These are phyloP conservation scores for Clavispora asparagi DNA, from an alignment of 805 yeast species.

Conservation along the genomic window DNA sequence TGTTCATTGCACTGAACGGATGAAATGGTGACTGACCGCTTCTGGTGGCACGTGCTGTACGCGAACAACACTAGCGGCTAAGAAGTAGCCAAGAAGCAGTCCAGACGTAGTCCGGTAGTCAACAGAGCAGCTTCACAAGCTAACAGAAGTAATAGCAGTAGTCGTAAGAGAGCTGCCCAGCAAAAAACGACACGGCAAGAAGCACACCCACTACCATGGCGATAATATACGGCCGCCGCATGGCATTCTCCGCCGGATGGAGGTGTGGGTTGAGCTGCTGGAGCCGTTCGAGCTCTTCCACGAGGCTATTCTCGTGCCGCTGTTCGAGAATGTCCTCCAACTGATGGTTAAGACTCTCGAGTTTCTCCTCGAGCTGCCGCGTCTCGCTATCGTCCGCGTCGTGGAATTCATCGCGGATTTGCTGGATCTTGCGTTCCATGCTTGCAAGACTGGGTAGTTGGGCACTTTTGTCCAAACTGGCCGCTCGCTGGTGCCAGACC, in stretches of 20 bases:
- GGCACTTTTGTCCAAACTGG: constrained; percentile 1
- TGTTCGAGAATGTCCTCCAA: constrained; percentile 7
- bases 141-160: constrained; percentile 39
- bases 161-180: constrained; percentile 30
- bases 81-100: too few relatives aligned
- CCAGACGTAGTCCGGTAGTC: too few relatives aligned
- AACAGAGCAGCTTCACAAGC: too few relatives aligned
- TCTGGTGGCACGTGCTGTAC: too few relatives aligned
- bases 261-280: constrained; percentile 7
- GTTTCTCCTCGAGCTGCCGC: constrained; percentile 1
- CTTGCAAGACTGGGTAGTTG: not conserved
- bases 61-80: too few relatives aligned
- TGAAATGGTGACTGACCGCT: too few relatives aligned
- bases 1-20: too few relatives aligned
- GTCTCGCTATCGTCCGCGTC: constrained; percentile 3
- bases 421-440: constrained; percentile 7
- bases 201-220: constrained; percentile 4
- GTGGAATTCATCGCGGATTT: constrained; percentile 4
- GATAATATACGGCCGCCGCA: not conserved
- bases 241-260: not conserved
- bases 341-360: constrained; percentile 3
- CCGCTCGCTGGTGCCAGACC: constrained; percentile 5
- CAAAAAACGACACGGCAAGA: constrained; percentile 15
- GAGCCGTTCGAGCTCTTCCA: constrained; percentile 23
- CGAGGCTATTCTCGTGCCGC: constrained; percentile 8